These are phyloP conservation scores for Megacollybia marginata DNA, from an alignment of 768 basidiomycete species.

Conservation along the genomic window DNA sequence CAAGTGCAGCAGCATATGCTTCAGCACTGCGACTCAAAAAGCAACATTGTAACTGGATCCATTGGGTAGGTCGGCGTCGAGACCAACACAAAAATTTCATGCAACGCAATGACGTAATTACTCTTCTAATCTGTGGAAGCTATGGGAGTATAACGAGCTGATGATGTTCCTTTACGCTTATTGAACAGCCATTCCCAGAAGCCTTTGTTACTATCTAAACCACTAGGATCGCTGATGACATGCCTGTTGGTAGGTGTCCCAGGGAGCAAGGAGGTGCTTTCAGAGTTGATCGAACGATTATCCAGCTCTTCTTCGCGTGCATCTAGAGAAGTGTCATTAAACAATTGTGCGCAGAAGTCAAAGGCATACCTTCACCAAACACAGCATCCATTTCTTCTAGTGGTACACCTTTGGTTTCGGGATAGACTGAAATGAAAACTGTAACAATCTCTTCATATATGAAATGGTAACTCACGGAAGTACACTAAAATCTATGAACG, in stretches of 20 bases:
- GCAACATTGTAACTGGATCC: constrained; percentile 6
- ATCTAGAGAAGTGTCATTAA: constrained; percentile 4
- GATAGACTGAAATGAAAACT: constrained; percentile 49
- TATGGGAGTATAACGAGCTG: too few species aligned
- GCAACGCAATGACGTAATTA: too few species aligned
- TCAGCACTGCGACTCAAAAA: constrained; percentile 18
- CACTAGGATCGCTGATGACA: constrained; percentile 20
- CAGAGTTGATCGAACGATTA: constrained; percentile 47
- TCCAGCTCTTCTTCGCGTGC: constrained; percentile 55
- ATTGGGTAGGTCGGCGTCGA: too few species aligned
- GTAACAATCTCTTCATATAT: not conserved
- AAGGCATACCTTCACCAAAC: constrained; percentile 72
- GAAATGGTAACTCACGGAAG: constrained; percentile 48
- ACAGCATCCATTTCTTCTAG: constrained; percentile 89
- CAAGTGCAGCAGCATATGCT: constrained; percentile 8
- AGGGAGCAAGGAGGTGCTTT: constrained; percentile 47
- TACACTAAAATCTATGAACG: constrained; percentile 42
- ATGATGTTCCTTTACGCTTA: too few species aligned
- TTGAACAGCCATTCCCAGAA: constrained; percentile 45
- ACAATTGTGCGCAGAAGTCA: not conserved
- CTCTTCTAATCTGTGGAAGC: too few species aligned
- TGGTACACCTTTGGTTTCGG: constrained; percentile 81
- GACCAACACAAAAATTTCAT: too few species aligned
- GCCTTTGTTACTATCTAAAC: constrained; percentile 19
- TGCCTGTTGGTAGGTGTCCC: constrained; percentile 28